Percentiles rank a stretch among this genome's conserved stretches.
Evolutionary conservation across 768 basidiomycete genomes (phyloP).

Genomic region (Mycena maculata): DNA sequence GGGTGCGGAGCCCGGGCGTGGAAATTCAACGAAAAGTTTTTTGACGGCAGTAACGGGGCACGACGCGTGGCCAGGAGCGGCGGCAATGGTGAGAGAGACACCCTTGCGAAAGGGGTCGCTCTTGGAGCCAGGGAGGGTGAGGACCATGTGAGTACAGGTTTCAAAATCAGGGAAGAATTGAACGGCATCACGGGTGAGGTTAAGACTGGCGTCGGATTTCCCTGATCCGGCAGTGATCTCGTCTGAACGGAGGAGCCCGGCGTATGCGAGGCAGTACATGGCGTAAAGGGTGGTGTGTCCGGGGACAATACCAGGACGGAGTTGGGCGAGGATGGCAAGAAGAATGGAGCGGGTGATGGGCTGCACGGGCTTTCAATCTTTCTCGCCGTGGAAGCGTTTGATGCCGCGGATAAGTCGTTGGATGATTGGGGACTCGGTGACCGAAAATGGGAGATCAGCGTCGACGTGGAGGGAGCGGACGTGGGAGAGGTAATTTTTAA

Average conservation of each 20-base stretch:
- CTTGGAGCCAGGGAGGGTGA: constrained; percentile 3
- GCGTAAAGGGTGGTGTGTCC: constrained; percentile 1
- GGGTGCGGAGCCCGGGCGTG: not conserved
- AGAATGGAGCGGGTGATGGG: constrained; percentile 1
- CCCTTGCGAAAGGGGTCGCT: constrained; percentile 16
- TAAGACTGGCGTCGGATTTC: not conserved
- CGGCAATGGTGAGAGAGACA: constrained; percentile 4
- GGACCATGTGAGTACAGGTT: not conserved
- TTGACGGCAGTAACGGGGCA: not conserved
- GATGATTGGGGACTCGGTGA: constrained; percentile 27
- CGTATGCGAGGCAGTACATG: not conserved
- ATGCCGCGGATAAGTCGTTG: constrained; percentile 35
- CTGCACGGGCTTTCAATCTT: not conserved
- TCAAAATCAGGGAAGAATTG: not conserved
- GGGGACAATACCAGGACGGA: not conserved
- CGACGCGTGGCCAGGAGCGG: not conserved
- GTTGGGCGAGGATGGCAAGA: not conserved
- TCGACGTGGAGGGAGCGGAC: constrained; percentile 38
- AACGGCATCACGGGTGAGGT: not conserved
- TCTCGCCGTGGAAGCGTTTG: constrained; percentile 36
- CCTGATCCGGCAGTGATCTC: not conserved
- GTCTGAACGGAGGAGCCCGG: not conserved
- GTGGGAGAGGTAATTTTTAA: constrained; percentile 35
- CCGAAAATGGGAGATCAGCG: constrained; percentile 29
- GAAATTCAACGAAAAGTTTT: not conserved